Conservation (phyloP, 2,329 filamentous ascomycete genomes). For the Rhynchosporium agropyri region DNA sequence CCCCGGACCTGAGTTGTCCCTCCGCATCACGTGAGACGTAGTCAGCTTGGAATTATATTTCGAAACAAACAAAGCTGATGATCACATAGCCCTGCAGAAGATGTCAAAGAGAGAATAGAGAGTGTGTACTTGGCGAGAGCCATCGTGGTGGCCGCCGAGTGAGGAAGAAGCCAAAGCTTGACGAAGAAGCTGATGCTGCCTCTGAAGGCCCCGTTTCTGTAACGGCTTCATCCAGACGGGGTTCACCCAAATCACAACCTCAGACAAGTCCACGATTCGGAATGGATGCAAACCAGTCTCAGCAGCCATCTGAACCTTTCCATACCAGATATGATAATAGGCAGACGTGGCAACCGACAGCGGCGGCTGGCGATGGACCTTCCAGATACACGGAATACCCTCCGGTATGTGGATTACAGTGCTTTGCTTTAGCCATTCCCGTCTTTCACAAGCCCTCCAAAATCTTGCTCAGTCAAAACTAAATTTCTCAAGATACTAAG, state of each 20-base stretch:
- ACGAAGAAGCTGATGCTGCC: conserved; percentile 23
- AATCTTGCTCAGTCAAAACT: neutral
- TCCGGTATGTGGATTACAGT: conserved; percentile 25
- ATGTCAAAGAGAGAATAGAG: conserved; percentile 41
- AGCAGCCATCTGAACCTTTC: conserved; percentile 25
- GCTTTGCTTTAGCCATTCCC: neutral
- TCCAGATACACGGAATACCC: conserved; percentile 33
- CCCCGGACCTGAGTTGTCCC: neutral
- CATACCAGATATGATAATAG: conserved; percentile 31
- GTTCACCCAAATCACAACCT: conserved; percentile 13
- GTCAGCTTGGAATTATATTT: neutral
- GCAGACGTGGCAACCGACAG: conserved; percentile 7
- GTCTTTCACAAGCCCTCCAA: neutral
- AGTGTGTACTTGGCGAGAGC: conserved; percentile 41
- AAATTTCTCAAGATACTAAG: conserved; percentile 27
- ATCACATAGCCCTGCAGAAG: conserved; percentile 39
- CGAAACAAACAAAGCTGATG: conserved; percentile 14
- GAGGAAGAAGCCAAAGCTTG: conserved; percentile 39
- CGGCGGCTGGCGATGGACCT: conserved; percentile 22
- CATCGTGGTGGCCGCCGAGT: conserved; percentile 42
- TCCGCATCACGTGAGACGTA: neutral
- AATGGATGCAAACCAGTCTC: conserved; percentile 20
- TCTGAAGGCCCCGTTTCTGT: neutral
- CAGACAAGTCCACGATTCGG: conserved; percentile 16
- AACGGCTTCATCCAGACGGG: neutral